These are phyloP conservation scores for Kappamyces sp. DNA, from an alignment of 192 early-diverging fungal genomes.

Conservation along the genomic window DNA sequence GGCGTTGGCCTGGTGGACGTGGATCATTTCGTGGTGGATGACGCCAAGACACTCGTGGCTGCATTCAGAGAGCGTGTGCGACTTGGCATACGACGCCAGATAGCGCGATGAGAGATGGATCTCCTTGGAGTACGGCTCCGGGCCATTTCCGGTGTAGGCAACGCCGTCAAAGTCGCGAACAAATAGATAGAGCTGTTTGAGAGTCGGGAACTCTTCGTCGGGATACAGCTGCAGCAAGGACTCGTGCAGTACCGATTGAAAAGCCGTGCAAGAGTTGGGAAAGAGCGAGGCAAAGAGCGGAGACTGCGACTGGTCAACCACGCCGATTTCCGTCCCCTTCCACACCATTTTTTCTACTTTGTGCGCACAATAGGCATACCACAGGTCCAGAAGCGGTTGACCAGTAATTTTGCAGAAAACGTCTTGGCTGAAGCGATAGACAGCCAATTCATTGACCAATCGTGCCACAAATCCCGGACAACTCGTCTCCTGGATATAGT, in stretches of 20 bases:
- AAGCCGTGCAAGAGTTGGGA: no score
- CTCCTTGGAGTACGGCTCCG: constrained; percentile 20
- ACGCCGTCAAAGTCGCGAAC: constrained; percentile 24
- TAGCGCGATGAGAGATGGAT: constrained; percentile 30
- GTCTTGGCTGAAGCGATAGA: background rate
- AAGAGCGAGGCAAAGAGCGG: no score
- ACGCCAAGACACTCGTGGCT: constrained; percentile 13
- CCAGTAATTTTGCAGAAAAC: constrained; percentile 6
- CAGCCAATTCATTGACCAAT: no score
- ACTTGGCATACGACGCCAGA: background rate
- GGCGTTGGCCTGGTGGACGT: constrained; percentile 23
- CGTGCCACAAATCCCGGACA: no score
- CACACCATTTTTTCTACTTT: no score
- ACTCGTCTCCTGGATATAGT: constrained; percentile 14
- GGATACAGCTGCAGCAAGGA: constrained; percentile 6
- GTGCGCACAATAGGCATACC: background rate
- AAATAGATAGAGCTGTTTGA: constrained; percentile 9
- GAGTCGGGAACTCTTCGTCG: background rate
- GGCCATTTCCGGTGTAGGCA: constrained; percentile 23
- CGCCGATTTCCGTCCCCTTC: no score
- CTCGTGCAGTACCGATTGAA: no score
- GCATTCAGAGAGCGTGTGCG: background rate
- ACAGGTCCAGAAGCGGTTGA: constrained; percentile 6
- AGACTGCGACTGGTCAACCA: no score
- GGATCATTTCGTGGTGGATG: constrained; percentile 26